Percentiles rank a stretch among this genome's conserved stretches.
Evolutionary conservation across 2,329 filamentous ascomycete species (phyloP).

Genomic region (Parascedosporium putredinis): DNA sequence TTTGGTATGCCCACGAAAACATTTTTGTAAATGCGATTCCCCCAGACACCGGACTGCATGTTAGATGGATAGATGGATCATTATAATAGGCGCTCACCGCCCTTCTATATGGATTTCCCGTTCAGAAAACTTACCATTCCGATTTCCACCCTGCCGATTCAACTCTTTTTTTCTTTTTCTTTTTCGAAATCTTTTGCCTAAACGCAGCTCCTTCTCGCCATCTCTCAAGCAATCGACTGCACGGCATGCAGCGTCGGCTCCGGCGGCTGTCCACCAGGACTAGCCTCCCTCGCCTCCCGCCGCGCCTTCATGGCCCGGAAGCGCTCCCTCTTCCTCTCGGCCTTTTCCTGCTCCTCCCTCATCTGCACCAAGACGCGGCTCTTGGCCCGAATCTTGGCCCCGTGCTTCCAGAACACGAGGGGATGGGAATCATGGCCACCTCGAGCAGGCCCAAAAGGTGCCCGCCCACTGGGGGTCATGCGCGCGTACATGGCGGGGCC

Average conservation of each 20-base stretch:
- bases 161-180: too few relatives aligned
- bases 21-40: too few relatives aligned
- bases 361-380: constrained; percentile 37
- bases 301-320: constrained; percentile 4
- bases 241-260: neutral
- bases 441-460: constrained; percentile 66
- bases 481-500: constrained; percentile 60
- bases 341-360: constrained; percentile 31
- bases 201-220: neutral
- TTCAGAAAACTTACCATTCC: too few relatives aligned
- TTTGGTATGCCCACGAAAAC: too few relatives aligned
- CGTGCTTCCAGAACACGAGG: constrained; percentile 66
- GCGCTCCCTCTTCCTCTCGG: constrained; percentile 9
- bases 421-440: constrained; percentile 65
- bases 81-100: too few relatives aligned
- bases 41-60: too few relatives aligned
- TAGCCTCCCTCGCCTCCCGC: neutral
- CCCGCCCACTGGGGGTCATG: constrained; percentile 71
- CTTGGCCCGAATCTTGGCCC: constrained; percentile 39
- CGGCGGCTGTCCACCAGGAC: neutral
- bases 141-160: too few relatives aligned
- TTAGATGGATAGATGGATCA: too few relatives aligned
- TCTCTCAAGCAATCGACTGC: neutral
- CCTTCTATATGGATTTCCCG: too few relatives aligned
- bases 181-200: too few relatives aligned